Evolutionary conservation across 2,329 filamentous ascomycete genomes (phyloP).

Genomic region (Alternaria triticimaculans): DNA sequence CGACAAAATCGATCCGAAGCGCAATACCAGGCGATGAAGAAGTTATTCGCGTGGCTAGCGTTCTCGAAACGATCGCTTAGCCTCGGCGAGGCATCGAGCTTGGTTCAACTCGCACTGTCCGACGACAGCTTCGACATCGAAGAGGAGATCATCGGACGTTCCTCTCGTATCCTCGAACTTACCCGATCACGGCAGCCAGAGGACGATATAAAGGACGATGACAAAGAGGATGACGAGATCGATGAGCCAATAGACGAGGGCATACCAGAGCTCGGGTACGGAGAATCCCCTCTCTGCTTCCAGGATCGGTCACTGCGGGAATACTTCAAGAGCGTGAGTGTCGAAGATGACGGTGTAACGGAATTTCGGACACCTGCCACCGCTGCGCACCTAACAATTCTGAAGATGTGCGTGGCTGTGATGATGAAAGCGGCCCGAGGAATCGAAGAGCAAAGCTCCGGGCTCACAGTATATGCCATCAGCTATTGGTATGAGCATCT

Average conservation of each 20-base stretch:
- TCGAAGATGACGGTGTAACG: conserved; percentile 17
- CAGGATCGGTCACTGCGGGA: conserved; percentile 31
- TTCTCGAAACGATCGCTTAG: conserved; percentile 28
- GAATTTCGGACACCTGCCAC: conserved; percentile 10
- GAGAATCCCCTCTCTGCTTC: conserved; percentile 18
- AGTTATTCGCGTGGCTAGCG: conserved; percentile 30
- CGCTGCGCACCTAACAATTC: conserved; percentile 25
- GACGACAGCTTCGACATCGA: conserved; percentile 18
- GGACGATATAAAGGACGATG: conserved; percentile 18
- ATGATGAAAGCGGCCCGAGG: conserved; percentile 1
- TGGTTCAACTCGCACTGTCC: conserved; percentile 16
- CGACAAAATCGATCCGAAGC: conserved; percentile 19
- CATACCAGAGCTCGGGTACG: conserved; percentile 6
- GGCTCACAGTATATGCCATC: conserved; percentile 1
- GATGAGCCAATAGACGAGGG: conserved; percentile 6
- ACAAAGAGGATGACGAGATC: conserved; percentile 13
- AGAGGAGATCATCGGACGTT: conserved; percentile 25
- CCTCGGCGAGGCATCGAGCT: conserved; percentile 20
- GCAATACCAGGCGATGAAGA: conserved; percentile 25
- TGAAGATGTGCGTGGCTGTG: conserved; percentile 15
- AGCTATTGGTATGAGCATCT: conserved; percentile 24
- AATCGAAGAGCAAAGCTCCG: not conserved
- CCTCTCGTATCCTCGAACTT: conserved; percentile 27
- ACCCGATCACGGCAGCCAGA: conserved; percentile 5
- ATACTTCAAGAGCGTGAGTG: conserved; percentile 25